Conservation (phyloP, 345 rosid species). For the Eucalyptus sp. region DNA sequence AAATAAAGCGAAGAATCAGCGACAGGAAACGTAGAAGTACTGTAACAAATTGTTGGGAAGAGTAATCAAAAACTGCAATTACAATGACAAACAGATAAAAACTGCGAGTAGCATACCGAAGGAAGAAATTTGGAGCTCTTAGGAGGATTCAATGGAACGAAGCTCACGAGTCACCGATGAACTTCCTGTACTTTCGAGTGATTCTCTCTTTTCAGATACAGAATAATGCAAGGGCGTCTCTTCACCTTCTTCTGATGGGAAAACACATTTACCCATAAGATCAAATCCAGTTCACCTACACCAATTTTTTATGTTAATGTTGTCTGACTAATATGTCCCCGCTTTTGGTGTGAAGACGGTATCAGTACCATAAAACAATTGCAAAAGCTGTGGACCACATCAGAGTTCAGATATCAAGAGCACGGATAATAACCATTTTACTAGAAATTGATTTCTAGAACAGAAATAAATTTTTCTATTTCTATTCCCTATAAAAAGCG, state of each 20-base stretch:
- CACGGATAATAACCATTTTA: too few species aligned
- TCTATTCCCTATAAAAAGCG: too few species aligned
- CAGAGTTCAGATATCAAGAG: neutral
- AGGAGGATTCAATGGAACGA: neutral
- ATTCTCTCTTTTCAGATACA: neutral
- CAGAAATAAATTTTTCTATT: too few species aligned
- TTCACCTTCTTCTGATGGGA: neutral
- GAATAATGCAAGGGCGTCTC: neutral
- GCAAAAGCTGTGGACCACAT: neutral
- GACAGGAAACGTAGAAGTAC: neutral
- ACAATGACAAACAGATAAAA: neutral
- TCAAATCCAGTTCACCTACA: neutral
- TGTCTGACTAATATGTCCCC: too few species aligned
- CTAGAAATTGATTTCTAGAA: too few species aligned
- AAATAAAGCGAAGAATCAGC: neutral
- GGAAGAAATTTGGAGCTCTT: neutral
- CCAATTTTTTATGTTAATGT: too few species aligned
- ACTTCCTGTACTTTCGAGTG: neutral
- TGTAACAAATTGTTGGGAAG: neutral
- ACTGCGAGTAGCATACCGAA: neutral
- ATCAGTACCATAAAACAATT: neutral
- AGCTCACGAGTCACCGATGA: neutral
- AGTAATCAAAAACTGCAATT: neutral
- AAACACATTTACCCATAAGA: neutral
- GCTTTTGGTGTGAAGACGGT: neutral